These are phyloP conservation scores for Dujonia santamariae DNA, from an alignment of 1,139 yeast genomes.

Conservation along the genomic window DNA sequence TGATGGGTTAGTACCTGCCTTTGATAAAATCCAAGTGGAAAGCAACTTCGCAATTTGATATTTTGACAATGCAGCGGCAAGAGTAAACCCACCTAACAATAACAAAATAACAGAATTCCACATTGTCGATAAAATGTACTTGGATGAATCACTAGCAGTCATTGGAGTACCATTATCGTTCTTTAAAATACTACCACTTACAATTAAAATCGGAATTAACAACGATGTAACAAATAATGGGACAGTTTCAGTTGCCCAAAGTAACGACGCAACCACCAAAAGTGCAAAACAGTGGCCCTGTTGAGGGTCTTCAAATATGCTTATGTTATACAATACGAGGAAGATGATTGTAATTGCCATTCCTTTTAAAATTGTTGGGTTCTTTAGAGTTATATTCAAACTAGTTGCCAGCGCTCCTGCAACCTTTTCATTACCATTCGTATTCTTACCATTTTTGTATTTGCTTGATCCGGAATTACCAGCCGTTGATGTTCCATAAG, in stretches of 20 bases:
- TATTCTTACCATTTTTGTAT: slow-evolving; percentile 11
- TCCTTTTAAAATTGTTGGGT: slow-evolving; percentile 47
- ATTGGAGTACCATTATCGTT: slow-evolving; percentile 54
- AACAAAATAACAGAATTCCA: slow-evolving; percentile 75
- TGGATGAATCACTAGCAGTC: slow-evolving; percentile 53
- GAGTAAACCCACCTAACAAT: slow-evolving; percentile 67
- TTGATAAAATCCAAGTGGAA: slow-evolving; percentile 61
- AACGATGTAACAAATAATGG: slow-evolving; percentile 69
- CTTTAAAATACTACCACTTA: slow-evolving; percentile 53
- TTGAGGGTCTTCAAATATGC: slow-evolving; percentile 56
- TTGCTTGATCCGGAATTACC: slow-evolving; percentile 11
- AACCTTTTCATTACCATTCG: slow-evolving; percentile 11
- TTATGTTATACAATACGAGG: slow-evolving; percentile 45
- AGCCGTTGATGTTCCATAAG: slow-evolving; percentile 37
- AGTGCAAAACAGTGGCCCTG: slow-evolving; percentile 69
- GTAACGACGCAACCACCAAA: slow-evolving; percentile 62
- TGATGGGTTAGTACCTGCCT: slow-evolving; percentile 67
- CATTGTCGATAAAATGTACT: slow-evolving; percentile 57
- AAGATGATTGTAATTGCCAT: slow-evolving; percentile 44
- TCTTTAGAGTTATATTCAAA: slow-evolving; percentile 37
- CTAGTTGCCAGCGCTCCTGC: slow-evolving; percentile 13
- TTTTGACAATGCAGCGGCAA: slow-evolving; percentile 71
- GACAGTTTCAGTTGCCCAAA: slow-evolving; percentile 74
- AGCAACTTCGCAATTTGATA: slow-evolving; percentile 66
- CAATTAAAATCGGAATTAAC: slow-evolving; percentile 59